Evolutionary conservation across 495 filamentous ascomycete species (phyloP).

Genomic region (Penicillium steckii): DNA sequence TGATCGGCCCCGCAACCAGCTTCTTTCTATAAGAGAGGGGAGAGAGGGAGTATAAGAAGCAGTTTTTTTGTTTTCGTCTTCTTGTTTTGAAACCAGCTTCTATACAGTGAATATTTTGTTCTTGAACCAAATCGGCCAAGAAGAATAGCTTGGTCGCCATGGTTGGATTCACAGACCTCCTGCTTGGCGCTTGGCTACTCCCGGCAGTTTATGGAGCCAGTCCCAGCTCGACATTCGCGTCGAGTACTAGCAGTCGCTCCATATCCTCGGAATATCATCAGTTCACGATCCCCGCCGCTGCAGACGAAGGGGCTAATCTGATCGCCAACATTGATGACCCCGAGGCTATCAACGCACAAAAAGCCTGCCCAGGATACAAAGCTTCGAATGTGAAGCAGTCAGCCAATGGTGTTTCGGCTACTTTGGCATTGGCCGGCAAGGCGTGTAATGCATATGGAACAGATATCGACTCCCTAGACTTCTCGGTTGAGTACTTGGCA

Average conservation of each 20-base stretch:
- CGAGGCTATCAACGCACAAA: constrained; percentile 67
- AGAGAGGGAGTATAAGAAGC: not conserved
- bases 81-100: no score
- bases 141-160: constrained; percentile 15
- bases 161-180: constrained; percentile 27
- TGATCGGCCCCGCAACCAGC: constrained; percentile 1
- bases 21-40: constrained; percentile 20
- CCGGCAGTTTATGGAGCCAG: constrained; percentile 27
- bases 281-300: constrained; percentile 58
- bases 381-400: constrained; percentile 49
- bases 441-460: constrained; percentile 63
- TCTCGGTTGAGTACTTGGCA: constrained; percentile 59
- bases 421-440: constrained; percentile 51
- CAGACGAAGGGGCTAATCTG: constrained; percentile 55
- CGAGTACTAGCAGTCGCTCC: constrained; percentile 13
- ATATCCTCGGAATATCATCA: constrained; percentile 23
- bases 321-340: constrained; percentile 72
- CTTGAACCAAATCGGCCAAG: not conserved
- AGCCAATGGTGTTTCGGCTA: constrained; percentile 51
- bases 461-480: constrained; percentile 55
- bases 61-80: not conserved
- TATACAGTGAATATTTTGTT: constrained; percentile 5
- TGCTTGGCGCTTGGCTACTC: constrained; percentile 28
- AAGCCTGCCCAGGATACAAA: constrained; percentile 63
- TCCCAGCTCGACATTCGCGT: constrained; percentile 22